Evolutionary conservation across 176 grass and related monocot genomes (phyloP).

Genomic region (Phoenix dactylifera): DNA sequence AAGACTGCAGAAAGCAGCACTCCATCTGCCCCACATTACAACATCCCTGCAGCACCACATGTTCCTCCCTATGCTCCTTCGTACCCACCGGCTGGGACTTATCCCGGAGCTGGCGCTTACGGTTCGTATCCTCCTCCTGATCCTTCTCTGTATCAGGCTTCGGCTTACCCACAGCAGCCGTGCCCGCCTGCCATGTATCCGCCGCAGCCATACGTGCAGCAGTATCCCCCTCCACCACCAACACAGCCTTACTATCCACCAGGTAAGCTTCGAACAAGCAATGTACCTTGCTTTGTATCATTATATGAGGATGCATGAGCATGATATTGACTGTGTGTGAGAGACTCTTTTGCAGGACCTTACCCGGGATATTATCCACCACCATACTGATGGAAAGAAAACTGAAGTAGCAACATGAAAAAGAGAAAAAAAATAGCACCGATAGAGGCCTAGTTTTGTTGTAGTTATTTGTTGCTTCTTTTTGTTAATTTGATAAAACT

Average conservation of each 20-base stretch:
- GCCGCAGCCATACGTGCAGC: conserved; percentile 32
- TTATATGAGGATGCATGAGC: too few species aligned
- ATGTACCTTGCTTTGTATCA: background rate
- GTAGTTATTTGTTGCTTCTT: background rate
- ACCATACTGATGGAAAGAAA: conserved; percentile 37
- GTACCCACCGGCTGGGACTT: conserved; percentile 11
- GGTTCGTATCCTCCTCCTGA: too few species aligned
- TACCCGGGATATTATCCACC: conserved; percentile 58
- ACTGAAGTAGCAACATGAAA: too few species aligned
- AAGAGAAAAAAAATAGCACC: background rate
- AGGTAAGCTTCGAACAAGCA: conserved; percentile 29
- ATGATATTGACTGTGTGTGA: background rate
- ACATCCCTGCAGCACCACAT: conserved; percentile 3
- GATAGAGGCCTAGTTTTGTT: background rate
- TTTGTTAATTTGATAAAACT: background rate
- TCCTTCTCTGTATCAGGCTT: too few species aligned
- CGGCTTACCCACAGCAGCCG: too few species aligned
- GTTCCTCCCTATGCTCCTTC: conserved; percentile 14
- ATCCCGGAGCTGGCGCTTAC: too few species aligned
- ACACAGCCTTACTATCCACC: conserved; percentile 47
- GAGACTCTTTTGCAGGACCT: conserved; percentile 35
- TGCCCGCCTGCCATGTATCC: conserved; percentile 16
- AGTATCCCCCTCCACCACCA: conserved; percentile 29
- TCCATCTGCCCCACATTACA: conserved; percentile 6
- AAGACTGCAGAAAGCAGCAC: conserved; percentile 19